phyloP scores from a whole-genome alignment of 257 asterid genomes.

The Anisodus acutangulus region DNA sequence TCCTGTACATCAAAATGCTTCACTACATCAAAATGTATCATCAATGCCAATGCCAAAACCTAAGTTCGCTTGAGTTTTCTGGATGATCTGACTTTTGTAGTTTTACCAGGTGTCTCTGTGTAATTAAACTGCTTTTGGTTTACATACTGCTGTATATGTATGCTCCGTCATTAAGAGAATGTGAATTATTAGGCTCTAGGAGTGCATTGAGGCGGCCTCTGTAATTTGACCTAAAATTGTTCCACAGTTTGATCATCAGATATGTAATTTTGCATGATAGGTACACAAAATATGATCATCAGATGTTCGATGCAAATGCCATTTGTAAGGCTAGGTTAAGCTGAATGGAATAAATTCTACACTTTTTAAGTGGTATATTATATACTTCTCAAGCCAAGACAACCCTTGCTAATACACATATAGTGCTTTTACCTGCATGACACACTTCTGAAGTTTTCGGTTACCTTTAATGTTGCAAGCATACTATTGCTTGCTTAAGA shows the following conservation, averaged over 20 bases:
- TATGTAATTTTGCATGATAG: slow-evolving; percentile 24
- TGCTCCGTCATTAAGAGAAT: slow-evolving; percentile 22
- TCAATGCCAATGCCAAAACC: slow-evolving; percentile 53
- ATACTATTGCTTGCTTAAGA: background rate
- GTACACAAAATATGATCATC: slow-evolving; percentile 21
- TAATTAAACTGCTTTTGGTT: slow-evolving; percentile 37
- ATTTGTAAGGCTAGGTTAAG: background rate
- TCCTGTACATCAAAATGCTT: slow-evolving; percentile 38
- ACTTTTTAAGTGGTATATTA: background rate
- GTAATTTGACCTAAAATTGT: background rate
- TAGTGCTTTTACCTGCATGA: background rate
- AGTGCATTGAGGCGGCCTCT: background rate
- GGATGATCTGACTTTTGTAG: slow-evolving; percentile 40
- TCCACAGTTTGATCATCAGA: slow-evolving; percentile 31
- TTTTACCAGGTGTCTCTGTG: slow-evolving; percentile 34
- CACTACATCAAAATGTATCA: slow-evolving; percentile 35
- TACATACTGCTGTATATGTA: slow-evolving; percentile 23
- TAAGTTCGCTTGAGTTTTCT: slow-evolving; percentile 51
- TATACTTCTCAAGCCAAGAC: background rate
- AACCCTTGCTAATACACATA: background rate
- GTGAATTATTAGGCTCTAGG: slow-evolving; percentile 39
- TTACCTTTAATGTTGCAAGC: background rate
- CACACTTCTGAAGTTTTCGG: slow-evolving; percentile 5
- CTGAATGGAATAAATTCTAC: background rate
- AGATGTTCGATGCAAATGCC: background rate